Percentiles rank a stretch among this genome's conserved stretches.
Conservation (phyloP, 2,329 filamentous ascomycete species). For the Diplocarpon rosae region DNA sequence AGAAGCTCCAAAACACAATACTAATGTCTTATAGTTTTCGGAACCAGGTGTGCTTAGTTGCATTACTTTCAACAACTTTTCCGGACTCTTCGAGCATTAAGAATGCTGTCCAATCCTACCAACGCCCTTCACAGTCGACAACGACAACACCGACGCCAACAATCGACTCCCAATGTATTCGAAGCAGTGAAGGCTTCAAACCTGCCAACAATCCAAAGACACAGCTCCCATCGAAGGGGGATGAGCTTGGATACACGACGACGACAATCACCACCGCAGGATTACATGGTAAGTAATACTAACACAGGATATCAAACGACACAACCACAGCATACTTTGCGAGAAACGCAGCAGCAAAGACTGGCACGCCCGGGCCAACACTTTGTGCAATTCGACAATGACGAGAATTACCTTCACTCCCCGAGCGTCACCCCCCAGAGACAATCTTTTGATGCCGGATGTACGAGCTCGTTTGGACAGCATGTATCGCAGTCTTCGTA, state of each 20-base stretch:
- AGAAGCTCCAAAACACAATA: neutral
- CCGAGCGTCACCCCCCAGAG: constrained; percentile 44
- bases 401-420: constrained; percentile 47
- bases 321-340: constrained; percentile 64
- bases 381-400: constrained; percentile 24
- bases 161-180: constrained; percentile 71
- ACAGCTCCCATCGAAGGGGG: constrained; percentile 62
- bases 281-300: constrained; percentile 40
- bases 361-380: constrained; percentile 63
- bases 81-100: constrained; percentile 61
- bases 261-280: constrained; percentile 37
- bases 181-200: constrained; percentile 61
- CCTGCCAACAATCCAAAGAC: constrained; percentile 47
- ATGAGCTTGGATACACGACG: constrained; percentile 70
- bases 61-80: constrained; percentile 40
- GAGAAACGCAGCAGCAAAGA: constrained; percentile 84
- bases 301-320: constrained; percentile 41
- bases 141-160: constrained; percentile 74
- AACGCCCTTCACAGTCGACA: constrained; percentile 63
- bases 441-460: constrained; percentile 40
- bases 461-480: constrained; percentile 26
- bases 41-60: constrained; percentile 39
- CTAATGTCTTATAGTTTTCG: constrained; percentile 34
- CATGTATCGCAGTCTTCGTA: constrained; percentile 15
- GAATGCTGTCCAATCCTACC: constrained; percentile 70